phyloP scores from a whole-genome alignment of 179 eudicot species.

The Silene coronaria region DNA sequence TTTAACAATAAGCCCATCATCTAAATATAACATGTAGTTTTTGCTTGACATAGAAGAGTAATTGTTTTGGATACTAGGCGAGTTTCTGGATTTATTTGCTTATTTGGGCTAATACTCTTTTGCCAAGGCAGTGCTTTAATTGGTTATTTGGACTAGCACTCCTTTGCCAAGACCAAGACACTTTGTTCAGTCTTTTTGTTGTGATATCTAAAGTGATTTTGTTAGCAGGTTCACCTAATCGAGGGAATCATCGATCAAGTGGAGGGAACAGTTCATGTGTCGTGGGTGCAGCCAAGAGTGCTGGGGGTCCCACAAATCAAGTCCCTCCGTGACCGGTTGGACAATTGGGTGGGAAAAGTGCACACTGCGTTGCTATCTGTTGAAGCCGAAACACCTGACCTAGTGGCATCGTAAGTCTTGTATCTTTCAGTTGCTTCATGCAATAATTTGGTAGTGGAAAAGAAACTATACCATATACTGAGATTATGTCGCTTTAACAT shows the following conservation, averaged over 20 bases:
- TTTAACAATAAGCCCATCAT: no score
- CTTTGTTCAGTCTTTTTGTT: background rate
- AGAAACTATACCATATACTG: background rate
- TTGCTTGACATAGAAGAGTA: no score
- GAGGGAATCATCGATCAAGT: constrained; percentile 95
- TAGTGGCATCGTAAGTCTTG: constrained; percentile 50
- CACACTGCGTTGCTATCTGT: constrained; percentile 78
- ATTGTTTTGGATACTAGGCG: no score
- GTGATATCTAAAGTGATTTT: background rate
- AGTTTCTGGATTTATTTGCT: background rate
- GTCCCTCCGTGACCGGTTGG: constrained; percentile 72
- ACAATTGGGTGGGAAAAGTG: constrained; percentile 81
- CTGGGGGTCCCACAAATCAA: constrained; percentile 71
- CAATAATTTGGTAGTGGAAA: background rate
- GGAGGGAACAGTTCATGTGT: constrained; percentile 80
- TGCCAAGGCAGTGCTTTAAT: background rate
- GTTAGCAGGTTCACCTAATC: constrained; percentile 82
- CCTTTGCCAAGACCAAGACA: background rate
- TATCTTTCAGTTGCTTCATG: background rate
- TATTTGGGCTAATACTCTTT: background rate
- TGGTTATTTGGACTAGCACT: background rate
- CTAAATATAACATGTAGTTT: no score
- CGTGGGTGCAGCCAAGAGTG: constrained; percentile 98
- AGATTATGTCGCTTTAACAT: constrained; percentile 12
- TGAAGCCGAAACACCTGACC: constrained; percentile 94